A percentile compares a stretch with the other conserved stretches of the same genome.
Conservation (phyloP, 2,329 filamentous ascomycete genomes). For the Berkeleyomyces rouxiae region DNA sequence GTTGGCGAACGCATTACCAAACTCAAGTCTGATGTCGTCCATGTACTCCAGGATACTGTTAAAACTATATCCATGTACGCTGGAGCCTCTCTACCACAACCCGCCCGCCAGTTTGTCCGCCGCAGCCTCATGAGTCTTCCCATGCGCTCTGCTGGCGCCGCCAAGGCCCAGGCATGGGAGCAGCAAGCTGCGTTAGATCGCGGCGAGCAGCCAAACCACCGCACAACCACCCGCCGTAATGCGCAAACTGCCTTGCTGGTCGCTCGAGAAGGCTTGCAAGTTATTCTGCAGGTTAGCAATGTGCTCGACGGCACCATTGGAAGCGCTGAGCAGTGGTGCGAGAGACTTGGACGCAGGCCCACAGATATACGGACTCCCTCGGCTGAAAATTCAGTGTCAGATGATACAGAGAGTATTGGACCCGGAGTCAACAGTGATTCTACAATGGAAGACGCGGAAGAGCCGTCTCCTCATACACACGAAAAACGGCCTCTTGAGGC, state of each 20-base stretch:
- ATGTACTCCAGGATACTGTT: conserved; percentile 65
- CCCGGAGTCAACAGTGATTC: conserved; percentile 14
- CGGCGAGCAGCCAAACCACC: conserved; percentile 10
- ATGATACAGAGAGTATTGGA: background rate
- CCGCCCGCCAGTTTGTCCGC: conserved; percentile 68
- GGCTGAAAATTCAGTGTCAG: conserved; percentile 11
- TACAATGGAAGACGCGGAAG: conserved; percentile 15
- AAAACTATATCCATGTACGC: conserved; percentile 77
- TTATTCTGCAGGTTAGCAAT: conserved; percentile 80
- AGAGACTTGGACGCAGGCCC: conserved; percentile 42
- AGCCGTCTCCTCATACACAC: conserved; percentile 15
- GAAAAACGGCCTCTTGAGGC: conserved; percentile 14
- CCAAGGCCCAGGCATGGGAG: conserved; percentile 16
- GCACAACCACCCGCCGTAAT: conserved; percentile 24
- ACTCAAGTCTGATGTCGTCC: conserved; percentile 55
- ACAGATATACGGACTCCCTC: conserved; percentile 15
- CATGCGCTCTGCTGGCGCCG: conserved; percentile 62
- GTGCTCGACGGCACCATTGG: conserved; percentile 80
- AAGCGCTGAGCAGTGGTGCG: conserved; percentile 84
- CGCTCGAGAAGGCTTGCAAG: conserved; percentile 79
- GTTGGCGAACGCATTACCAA: conserved; percentile 48
- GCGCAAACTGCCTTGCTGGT: conserved; percentile 71
- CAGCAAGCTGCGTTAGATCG: conserved; percentile 11
- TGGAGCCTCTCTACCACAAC: conserved; percentile 79
- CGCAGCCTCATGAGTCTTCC: conserved; percentile 73